Evolutionary conservation across 345 rosid species (phyloP), one percentile per base, ranked within the genome.

Genomic region (Populus davidiana): DNA sequence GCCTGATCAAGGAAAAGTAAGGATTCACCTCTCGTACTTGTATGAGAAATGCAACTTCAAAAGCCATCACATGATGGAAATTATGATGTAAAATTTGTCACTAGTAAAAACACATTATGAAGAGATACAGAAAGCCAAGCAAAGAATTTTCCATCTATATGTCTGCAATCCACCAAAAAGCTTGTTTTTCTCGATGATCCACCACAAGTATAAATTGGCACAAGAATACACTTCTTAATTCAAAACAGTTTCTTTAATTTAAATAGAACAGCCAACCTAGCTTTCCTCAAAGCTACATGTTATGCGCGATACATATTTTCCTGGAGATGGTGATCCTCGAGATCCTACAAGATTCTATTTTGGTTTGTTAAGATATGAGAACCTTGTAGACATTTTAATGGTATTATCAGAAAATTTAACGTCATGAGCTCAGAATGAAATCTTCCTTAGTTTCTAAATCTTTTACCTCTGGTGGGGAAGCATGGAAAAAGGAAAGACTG

Each of bases 1-100:
- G 77, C 91, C 99, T 94, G 81, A 81, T 76, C 49, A 59, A 71
- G 38, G 54, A 71, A 64, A 79, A 63, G 14, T 67, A 76, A 69
- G 47, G 67, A 77, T 59, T 73, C 64, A 78, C 76, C 69, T 74
- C 63, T 59, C 23, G 63, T 3, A 59, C 63, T 23, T 9, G 29
- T 23, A 59, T 59, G 63, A 59, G 29, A 59, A 59, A 59, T 59
- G 29, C 23, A 65, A 33, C 39, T 65, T 10, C 21, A 11, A 64
- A 39, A 23, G 66, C 65, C 43, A 67, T 49, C 8, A 59, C 13
- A 67, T 33, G 20, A 21, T 67, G 62, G 43, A 70, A 54, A 67
- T 54, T 64, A 71, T 14, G 79, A 52, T 11, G 33, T 64, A 20
- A 13, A 64, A 74, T 63, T 9, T 23, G 54, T 25, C 31, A 16